Percentiles rank a stretch among this genome's conserved stretches.
These are phyloP conservation scores for Lachnellula hyalina DNA, from an alignment of 2,329 filamentous ascomycete genomes.

Conservation along the genomic window DNA sequence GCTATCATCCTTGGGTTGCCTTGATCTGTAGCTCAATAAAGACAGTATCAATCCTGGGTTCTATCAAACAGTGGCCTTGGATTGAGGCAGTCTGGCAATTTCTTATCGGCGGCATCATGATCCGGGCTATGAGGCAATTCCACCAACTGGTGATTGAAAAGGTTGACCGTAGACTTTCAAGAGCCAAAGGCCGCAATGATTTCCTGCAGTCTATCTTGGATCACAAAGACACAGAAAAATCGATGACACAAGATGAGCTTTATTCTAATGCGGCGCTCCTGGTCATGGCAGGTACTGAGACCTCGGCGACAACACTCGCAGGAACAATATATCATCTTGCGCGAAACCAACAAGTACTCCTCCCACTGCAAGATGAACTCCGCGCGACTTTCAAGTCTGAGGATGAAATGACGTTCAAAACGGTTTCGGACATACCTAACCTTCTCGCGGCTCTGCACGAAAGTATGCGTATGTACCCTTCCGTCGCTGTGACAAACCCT, in stretches of 20 bases:
- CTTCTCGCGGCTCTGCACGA: conserved; percentile 40
- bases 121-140: not conserved
- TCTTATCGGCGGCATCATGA: not conserved
- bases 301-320: conserved; percentile 14
- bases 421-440: conserved; percentile 31
- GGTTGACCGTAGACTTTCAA: not conserved
- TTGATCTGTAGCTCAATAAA: not conserved
- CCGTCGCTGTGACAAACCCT: conserved; percentile 6
- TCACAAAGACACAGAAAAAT: conserved; percentile 14
- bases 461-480: conserved; percentile 37
- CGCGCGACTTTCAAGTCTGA: conserved; percentile 33
- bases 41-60: not conserved
- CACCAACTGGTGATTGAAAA: not conserved
- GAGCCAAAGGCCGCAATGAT: not conserved
- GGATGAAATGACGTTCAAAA: conserved; percentile 36
- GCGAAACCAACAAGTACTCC: conserved; percentile 28
- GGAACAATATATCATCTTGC: conserved; percentile 22
- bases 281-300: conserved; percentile 17
- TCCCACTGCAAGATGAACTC: conserved; percentile 36
- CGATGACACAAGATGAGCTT: conserved; percentile 9
- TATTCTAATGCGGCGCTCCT: conserved; percentile 4
- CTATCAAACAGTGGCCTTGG: not conserved
- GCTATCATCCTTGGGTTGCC: conserved; percentile 24
- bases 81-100: too few species aligned
- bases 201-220: conserved; percentile 1